Evolutionary conservation across 768 basidiomycete species (phyloP).

Genomic region (Stropharia rugosoannulata): DNA sequence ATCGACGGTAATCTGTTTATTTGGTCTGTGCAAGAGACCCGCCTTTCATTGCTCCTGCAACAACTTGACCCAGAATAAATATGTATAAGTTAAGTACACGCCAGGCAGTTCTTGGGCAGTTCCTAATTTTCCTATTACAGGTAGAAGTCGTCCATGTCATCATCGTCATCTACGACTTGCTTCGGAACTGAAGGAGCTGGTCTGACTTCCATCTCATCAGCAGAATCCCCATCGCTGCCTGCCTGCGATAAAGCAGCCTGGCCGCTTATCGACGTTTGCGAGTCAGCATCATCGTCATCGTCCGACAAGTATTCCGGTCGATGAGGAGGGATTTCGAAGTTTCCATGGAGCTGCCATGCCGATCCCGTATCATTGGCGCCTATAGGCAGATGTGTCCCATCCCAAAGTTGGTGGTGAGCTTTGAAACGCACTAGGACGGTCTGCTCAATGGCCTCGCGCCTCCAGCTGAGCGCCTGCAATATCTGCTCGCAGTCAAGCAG

Average conservation of each 20-base stretch:
- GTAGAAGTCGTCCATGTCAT: background rate
- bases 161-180: background rate
- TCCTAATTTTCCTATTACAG: background rate
- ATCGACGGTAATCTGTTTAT: no score
- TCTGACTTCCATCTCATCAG: no score
- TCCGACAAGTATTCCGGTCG: background rate
- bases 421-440: slow-evolving; percentile 20
- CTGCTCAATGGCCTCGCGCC: slow-evolving; percentile 10
- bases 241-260: no score
- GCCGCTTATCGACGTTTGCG: background rate
- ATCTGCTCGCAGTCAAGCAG: background rate
- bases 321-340: background rate
- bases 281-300: background rate
- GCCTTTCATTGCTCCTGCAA: background rate
- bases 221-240: no score
- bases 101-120: no score
- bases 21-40: background rate
- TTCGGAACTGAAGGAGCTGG: no score
- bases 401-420: slow-evolving; percentile 23
- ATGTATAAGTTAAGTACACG: background rate
- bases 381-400: slow-evolving; percentile 22
- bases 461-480: slow-evolving; percentile 1
- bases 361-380: slow-evolving; percentile 13
- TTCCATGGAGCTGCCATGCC: slow-evolving; percentile 7
- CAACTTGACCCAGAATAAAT: background rate